Conservation (phyloP, 2,329 filamentous ascomycete genomes). For the Fusarium albidum region DNA sequence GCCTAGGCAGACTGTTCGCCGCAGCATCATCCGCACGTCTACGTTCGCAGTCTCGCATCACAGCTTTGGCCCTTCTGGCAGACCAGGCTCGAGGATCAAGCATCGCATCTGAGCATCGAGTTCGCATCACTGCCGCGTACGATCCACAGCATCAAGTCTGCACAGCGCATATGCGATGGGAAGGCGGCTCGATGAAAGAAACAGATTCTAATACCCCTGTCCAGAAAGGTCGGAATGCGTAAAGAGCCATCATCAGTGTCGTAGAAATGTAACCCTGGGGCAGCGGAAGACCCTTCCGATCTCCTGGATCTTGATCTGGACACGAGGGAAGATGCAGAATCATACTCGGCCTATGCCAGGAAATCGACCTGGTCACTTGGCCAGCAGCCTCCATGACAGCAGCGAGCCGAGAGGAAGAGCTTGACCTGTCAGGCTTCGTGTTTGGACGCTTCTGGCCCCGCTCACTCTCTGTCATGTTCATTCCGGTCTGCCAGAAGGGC, state of each 20-base stretch:
- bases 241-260: neutral
- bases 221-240: neutral
- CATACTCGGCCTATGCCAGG: neutral
- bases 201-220: neutral
- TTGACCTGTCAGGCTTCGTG: slow-evolving; percentile 17
- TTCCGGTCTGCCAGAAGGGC: neutral
- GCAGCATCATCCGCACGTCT: neutral
- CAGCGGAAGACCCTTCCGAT: neutral
- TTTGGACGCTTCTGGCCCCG: slow-evolving; percentile 1
- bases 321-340: slow-evolving; percentile 2
- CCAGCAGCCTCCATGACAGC: slow-evolving; percentile 18
- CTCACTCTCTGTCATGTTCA: neutral
- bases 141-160: neutral
- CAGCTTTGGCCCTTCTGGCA: no score
- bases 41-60: slow-evolving; percentile 1
- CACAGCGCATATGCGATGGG: slow-evolving; percentile 9
- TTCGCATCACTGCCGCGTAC: neutral
- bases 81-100: slow-evolving; percentile 5
- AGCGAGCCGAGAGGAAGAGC: slow-evolving; percentile 1
- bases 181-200: slow-evolving; percentile 2
- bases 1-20: neutral
- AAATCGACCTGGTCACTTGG: neutral
- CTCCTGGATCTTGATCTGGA: slow-evolving; percentile 8
- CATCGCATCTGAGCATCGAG: neutral
- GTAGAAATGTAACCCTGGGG: slow-evolving; percentile 10